These are phyloP conservation scores for Ogataea paraovalis DNA, from an alignment of 805 yeast species.

Conservation along the genomic window DNA sequence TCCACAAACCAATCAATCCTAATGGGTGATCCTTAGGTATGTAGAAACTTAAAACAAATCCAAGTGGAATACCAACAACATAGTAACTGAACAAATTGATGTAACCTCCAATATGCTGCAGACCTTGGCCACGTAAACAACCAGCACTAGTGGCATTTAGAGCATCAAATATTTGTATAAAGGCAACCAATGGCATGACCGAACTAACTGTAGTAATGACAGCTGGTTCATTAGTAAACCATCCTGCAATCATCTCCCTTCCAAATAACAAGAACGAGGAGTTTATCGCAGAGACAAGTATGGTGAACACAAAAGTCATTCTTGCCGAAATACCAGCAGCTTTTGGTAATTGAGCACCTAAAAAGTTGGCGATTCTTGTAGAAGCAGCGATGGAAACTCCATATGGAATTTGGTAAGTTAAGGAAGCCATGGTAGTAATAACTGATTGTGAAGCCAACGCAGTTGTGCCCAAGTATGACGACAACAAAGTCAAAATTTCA, in stretches of 20 bases:
- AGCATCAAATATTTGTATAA: constrained; percentile 46
- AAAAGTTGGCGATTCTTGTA: constrained; percentile 71
- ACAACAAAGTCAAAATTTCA: constrained; percentile 66
- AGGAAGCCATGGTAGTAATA: constrained; percentile 61
- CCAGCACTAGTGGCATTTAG: constrained; percentile 50
- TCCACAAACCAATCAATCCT: constrained; percentile 37
- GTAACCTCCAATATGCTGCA: constrained; percentile 53
- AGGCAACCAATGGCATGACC: constrained; percentile 30
- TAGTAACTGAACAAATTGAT: constrained; percentile 59
- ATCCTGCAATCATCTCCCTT: constrained; percentile 22
- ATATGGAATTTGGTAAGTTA: constrained; percentile 71
- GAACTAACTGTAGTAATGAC: constrained; percentile 24
- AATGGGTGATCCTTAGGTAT: constrained; percentile 32
- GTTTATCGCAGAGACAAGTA: constrained; percentile 22
- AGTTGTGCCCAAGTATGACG: constrained; percentile 59
- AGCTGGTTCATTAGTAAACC: constrained; percentile 30
- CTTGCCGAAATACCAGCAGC: constrained; percentile 28
- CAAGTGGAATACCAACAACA: constrained; percentile 64
- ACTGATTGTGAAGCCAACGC: constrained; percentile 73
- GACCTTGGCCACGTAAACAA: constrained; percentile 53
- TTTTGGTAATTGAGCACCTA: constrained; percentile 50
- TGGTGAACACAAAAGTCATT: constrained; percentile 26
- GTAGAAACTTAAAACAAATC: constrained; percentile 52
- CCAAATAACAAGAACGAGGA: constrained; percentile 24
- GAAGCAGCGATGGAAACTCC: constrained; percentile 73